A percentile compares a stretch with the other conserved stretches of the same genome.
phyloP scores from a whole-genome alignment of 306 rosid genomes.

The peach (Prunus persica) region Prunus_persica_NCBIv2 NC_034012.1:12730001-12730500 shows the following conservation, averaged over 20 bases:
- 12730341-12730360: constrained; percentile 24
- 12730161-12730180: background rate
- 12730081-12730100: background rate
- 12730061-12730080: background rate
- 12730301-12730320: background rate
- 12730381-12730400: background rate
- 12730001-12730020: background rate
- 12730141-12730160: background rate
- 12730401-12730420: constrained; percentile 61
- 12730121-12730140: background rate
- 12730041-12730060: too few species aligned
- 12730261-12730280: background rate
- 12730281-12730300: background rate
- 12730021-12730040: background rate
- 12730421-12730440: constrained; percentile 16
- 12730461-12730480: constrained; percentile 43
- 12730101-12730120: background rate
- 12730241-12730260: background rate
- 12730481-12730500: constrained; percentile 45
- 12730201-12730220: too few species aligned
- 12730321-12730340: constrained; percentile 20
- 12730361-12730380: constrained; percentile 32
- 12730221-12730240: background rate
- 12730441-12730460: constrained; percentile 29
- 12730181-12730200: background rate